phyloP scores from a whole-genome alignment of 2,329 filamentous ascomycete genomes.

The Mariannaea elegans region DNA sequence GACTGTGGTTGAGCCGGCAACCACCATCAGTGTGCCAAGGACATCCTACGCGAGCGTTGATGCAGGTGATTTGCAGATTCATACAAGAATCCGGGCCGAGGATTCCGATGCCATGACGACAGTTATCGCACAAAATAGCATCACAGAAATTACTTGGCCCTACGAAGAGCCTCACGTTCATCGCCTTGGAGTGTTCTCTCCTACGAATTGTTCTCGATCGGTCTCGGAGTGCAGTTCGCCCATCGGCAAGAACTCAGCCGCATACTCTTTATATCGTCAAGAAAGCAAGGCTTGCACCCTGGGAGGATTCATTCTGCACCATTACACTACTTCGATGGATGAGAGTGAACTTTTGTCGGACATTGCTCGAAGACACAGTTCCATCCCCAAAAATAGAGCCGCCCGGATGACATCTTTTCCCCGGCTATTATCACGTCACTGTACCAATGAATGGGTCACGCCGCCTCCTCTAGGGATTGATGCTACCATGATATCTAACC shows the following conservation, averaged over 20 bases:
- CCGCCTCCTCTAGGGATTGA: conserved; percentile 34
- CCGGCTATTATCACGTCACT: conserved; percentile 42
- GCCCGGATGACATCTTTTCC: conserved; percentile 48
- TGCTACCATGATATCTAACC: conserved; percentile 10
- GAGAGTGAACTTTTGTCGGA: conserved; percentile 31
- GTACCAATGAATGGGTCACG: conserved; percentile 45
- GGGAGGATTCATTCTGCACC: conserved; percentile 31
- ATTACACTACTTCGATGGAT: conserved; percentile 30
- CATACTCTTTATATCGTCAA: conserved; percentile 22
- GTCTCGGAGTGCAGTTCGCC: conserved; percentile 35
- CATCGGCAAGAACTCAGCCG: conserved; percentile 18
- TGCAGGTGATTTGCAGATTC: conserved; percentile 31
- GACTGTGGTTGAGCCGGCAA: conserved; percentile 42
- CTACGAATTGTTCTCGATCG: conserved; percentile 16
- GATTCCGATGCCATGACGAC: conserved; percentile 38
- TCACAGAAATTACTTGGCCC: conserved; percentile 45
- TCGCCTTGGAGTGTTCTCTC: neutral
- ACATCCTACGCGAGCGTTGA: conserved; percentile 42
- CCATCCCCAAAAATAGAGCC: conserved; percentile 23
- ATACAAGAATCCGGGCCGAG: conserved; percentile 30
- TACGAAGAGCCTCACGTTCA: conserved; percentile 20
- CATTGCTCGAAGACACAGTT: conserved; percentile 29
- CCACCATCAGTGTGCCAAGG: conserved; percentile 45
- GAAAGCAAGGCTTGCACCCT: conserved; percentile 22
- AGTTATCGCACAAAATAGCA: conserved; percentile 41